Evolutionary conservation across 768 basidiomycete genomes (phyloP), one percentile per base, ranked within the genome.

Genomic region (Tylopilus balloui): DNA sequence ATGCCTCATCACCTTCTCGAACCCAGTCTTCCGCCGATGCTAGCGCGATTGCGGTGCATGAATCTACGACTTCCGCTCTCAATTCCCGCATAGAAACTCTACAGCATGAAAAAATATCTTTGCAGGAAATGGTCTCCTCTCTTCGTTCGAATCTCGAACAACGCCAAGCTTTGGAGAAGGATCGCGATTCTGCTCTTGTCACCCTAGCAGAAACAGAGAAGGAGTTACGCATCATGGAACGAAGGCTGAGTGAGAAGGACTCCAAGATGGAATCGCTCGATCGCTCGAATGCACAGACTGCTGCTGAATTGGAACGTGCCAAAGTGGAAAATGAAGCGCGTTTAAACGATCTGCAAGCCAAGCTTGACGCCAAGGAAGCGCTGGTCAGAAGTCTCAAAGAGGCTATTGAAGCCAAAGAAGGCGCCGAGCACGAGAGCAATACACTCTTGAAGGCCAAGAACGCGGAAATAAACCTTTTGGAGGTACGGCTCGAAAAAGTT

Each of bases 21-120:
- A 19, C 66, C 68, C 52, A 67, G 78, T 40, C 78, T 75, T 43
- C 76, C 69, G 6, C 72, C 27, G 52, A 55, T 42, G 32, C 35
- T 31, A 37, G 50, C 15, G 29, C 45, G 11, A 42, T 28, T 14
- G 40, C 57, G 32, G 35, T 43, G 34, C 42, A 59, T 14, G 57
- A 65, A 44, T 50, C 53, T 32, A 52, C 41, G 23, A 52, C 50
- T 53, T 50, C 65, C 11, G 17, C 43, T 32, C 58, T 67, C 14
- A 57, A 62, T 28, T 58, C 65, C 14, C 68, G 78, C 17, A 59
- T 90, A 27, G 77, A 82, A 48, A 75, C 78, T 1, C 71, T 88
- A 9, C 85, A 90, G 61, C 79, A 79, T 47, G 88, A 92, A 62
- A 88, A 84, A 50, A 72, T 73, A 42, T 77, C 82, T 19, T 69